Evolutionary conservation across 495 filamentous ascomycete genomes (phyloP), one percentile per base, ranked within the genome.

Genomic region (Neurospora sp.): DNA sequence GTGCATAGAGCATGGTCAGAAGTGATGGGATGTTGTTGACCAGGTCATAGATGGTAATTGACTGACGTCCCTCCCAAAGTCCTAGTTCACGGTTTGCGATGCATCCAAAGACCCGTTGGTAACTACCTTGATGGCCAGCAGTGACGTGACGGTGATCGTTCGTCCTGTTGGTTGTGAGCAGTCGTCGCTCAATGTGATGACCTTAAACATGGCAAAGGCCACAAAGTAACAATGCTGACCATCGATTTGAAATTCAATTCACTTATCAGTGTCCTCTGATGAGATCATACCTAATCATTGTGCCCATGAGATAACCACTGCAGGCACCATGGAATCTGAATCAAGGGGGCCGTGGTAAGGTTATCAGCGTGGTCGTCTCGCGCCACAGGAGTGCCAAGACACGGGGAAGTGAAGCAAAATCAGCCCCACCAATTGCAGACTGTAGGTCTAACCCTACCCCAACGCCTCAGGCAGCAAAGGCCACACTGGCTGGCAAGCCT

Each of bases 391-490:
- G 15, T 6, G 54, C 54, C 54, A 66, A 66, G 54, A 34, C 54
- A 66, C 28, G 48, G 54, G 28, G 28, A 66, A 66, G 54, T 1
- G 3, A 31, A 34, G 54, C 15, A 34, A 66, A 66, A 34, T 8
- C 21, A 34, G 71, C 74, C 76, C 78, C 75, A 75, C 74, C 73
- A 34, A 70, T 71, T 66, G 34, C 39, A 73, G 69, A 15, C 73
- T 69, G 80, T 86, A 86, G 84, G 84, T 86, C 76, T 83, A 81
- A 81, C 79, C 80, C 84, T 83, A 84, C 82, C 79, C 81, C 80
- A 77, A 69, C 73, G 73, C 79, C 75, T 76, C 70, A 82, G 82
- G 79, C 84, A 81, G 78, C 75, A 77, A 81, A 74, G 69, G 72
- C 73, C 77, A 34, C 54, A 75, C 75, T 82, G 79, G 80, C 80